Conservation (phyloP, 2,329 filamentous ascomycete genomes). For the Calonectria pseudoreteaudii region DNA sequence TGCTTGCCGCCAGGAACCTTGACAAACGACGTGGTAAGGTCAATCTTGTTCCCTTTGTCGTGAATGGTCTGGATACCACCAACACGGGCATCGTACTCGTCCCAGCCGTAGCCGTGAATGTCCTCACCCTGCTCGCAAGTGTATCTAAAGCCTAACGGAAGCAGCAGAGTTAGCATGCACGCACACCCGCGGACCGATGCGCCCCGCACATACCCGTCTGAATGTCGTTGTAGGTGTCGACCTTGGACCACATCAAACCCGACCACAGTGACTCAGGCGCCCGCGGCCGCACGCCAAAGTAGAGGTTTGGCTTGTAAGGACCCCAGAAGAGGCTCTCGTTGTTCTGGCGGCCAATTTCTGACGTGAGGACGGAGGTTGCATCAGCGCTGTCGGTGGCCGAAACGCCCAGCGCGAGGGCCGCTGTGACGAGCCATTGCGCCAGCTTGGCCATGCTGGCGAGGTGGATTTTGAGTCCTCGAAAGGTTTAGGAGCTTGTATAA, state of each 20-base stretch:
- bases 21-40: constrained; percentile 93
- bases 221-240: constrained; percentile 81
- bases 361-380: constrained; percentile 54
- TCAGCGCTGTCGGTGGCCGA: constrained; percentile 42
- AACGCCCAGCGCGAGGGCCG: constrained; percentile 42
- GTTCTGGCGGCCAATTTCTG: constrained; percentile 65
- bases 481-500: not conserved
- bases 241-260: constrained; percentile 88
- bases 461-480: not conserved
- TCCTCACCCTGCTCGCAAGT: constrained; percentile 96
- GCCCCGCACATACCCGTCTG: constrained; percentile 73
- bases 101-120: constrained; percentile 97
- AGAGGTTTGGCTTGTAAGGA: constrained; percentile 92
- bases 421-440: constrained; percentile 46
- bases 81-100: constrained; percentile 90
- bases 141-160: constrained; percentile 79
- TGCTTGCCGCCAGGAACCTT: constrained; percentile 88
- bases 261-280: constrained; percentile 84
- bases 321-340: constrained; percentile 96
- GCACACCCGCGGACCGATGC: not conserved
- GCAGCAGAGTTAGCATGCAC: constrained; percentile 14
- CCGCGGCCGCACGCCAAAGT: constrained; percentile 89
- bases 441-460: constrained; percentile 46
- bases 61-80: constrained; percentile 93
- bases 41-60: constrained; percentile 87